Evolutionary conservation across 371 early-diverging fungal genomes (phyloP), one percentile per base, ranked within the genome.

Genomic region (Parasitella parasitica): DNA sequence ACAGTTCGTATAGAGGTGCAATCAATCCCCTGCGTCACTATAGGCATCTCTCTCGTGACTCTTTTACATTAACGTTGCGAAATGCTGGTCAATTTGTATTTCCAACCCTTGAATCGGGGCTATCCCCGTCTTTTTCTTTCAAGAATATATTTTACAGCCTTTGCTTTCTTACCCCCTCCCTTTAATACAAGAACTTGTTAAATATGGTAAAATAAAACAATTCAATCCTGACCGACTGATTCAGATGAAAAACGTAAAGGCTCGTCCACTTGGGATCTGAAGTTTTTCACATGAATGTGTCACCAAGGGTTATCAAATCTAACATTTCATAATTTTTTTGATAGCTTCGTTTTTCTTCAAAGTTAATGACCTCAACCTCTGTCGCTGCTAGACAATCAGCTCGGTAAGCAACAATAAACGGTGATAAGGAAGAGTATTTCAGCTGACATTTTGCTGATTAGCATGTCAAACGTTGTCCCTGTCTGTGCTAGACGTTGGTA

Each of bases 261-360:
- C 3, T 11, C 43, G 22, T 20, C 12, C 22, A 11, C 43, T 16
- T 20, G 43, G 43, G 11, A 9, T 11, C 13, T 2, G 5, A 15
- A 16, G 26, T 49, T 46, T n/a, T 16, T 49, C n/a, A 26, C 50
- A 26, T 20, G 11, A 49, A 15, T 32, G 32, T 35, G 20, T 53
- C 11, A 49, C 49, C 27, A 15, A 27, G 49, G n/a, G n/a, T n/a
- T n/a, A 3, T 38, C n/a, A 38, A 52, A 9, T 32, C 34, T 52
- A 18, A 32, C 34, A 32, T 52, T 28, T 28, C 26, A 35, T 24
- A 35, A 22, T 30, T 22, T 16, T 43, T 43, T 43, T 22, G 22
- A 43, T 67, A 78, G 79, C 79, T 78, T 67, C 79, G 79, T 59
- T 64, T 66, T 54, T 67, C 76, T 52, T 70, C 79, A 59, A 73